These are phyloP conservation scores for Plectosphaerella cucumerina DNA, from an alignment of 2,329 filamentous ascomycete species.

Conservation along the genomic window DNA sequence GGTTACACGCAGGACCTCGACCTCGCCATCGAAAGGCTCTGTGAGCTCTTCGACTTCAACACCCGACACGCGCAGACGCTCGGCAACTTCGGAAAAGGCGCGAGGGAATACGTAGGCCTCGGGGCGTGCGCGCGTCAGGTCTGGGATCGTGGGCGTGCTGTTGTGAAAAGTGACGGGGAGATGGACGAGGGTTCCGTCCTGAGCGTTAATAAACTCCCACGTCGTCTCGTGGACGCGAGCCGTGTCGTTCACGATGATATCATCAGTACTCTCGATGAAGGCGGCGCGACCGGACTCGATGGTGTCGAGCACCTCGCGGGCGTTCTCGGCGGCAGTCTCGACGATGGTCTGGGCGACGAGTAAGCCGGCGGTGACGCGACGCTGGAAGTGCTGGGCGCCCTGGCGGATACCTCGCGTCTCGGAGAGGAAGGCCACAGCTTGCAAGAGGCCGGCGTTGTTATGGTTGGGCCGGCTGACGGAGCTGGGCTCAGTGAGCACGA, in stretches of 20 bases:
- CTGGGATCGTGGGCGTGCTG: constrained; percentile 7
- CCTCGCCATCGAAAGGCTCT: constrained; percentile 4
- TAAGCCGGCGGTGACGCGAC: constrained; percentile 6
- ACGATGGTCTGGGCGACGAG: constrained; percentile 5
- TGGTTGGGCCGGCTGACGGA: constrained; percentile 8
- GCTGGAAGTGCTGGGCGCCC: constrained; percentile 10
- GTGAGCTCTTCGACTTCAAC: constrained; percentile 6
- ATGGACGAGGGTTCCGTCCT: constrained; percentile 4
- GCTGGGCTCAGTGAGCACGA: constrained; percentile 6
- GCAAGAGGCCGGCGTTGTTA: constrained; percentile 5
- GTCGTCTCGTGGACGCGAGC: constrained; percentile 1
- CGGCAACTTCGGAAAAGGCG: constrained; percentile 7
- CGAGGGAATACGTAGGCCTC: constrained; percentile 10
- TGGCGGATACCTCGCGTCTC: constrained; percentile 10
- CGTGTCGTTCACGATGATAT: constrained; percentile 9
- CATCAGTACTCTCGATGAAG: constrained; percentile 7
- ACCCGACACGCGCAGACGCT: constrained; percentile 6
- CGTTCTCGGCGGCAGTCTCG: constrained; percentile 4
- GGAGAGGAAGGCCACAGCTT: constrained; percentile 6
- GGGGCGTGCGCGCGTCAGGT: constrained; percentile 6
- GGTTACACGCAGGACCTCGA: constrained; percentile 5
- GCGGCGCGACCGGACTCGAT: constrained; percentile 7
- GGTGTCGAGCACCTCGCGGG: constrained; percentile 5
- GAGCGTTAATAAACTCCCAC: constrained; percentile 6
- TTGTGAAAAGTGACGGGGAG: constrained; percentile 10